phyloP scores from a whole-genome alignment of 768 basidiomycete species.

The Amanita fuliginea region DNA sequence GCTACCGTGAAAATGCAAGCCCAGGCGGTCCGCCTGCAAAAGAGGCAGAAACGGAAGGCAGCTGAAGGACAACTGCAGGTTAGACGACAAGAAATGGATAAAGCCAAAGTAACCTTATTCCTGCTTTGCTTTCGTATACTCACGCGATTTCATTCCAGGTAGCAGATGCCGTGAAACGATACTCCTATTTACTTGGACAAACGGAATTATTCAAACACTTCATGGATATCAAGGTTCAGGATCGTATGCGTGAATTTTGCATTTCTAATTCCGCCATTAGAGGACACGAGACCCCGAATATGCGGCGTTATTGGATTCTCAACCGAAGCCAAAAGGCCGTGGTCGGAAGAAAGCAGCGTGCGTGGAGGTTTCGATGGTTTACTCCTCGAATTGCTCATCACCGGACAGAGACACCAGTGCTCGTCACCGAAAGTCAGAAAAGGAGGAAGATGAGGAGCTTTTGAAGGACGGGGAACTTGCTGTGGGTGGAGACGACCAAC shows the following conservation, averaged over 20 bases:
- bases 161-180: constrained; percentile 90
- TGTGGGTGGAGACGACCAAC: constrained; percentile 76
- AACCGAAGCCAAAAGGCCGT: constrained; percentile 76
- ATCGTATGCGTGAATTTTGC: background rate
- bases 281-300: constrained; percentile 89
- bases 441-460: constrained; percentile 96
- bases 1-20: constrained; percentile 22
- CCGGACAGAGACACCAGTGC: constrained; percentile 52
- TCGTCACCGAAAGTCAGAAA: constrained; percentile 91
- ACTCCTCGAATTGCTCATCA: background rate
- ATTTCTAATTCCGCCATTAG: constrained; percentile 24
- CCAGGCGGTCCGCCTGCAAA: constrained; percentile 22
- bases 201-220: constrained; percentile 98
- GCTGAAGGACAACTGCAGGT: constrained; percentile 60
- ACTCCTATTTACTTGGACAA: constrained; percentile 95
- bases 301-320: constrained; percentile 77
- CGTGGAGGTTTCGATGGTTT: background rate
- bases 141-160: constrained; percentile 36
- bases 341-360: constrained; percentile 73
- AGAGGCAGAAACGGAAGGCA: constrained; percentile 44
- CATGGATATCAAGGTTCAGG: constrained; percentile 82
- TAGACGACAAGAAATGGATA: constrained; percentile 79
- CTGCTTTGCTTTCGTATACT: background rate
- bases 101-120: constrained; percentile 50
- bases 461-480: constrained; percentile 78